Base-by-base conservation (phyloP, 495 filamentous ascomycete species). In the Parachaetomium inaequale region DNA sequence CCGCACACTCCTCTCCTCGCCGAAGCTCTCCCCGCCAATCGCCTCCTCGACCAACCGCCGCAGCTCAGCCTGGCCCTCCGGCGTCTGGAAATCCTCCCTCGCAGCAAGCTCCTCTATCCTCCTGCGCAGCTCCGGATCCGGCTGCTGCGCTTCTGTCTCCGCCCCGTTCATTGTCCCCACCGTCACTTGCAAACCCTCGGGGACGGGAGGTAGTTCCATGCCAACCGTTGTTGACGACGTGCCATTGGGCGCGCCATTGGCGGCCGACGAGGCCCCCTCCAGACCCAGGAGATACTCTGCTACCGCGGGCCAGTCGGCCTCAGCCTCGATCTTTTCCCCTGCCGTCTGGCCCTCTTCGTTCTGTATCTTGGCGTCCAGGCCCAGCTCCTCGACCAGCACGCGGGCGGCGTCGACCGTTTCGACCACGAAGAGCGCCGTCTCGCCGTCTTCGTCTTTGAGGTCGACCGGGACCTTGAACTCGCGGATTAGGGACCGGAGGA, bases 341-440 rank as follows among this genome's bases (percentile, higher is more conserved):
- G 90, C 91, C 17, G 84, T 91, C 62, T 85, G 68, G 5, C 86
- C 88, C 36, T 90, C 87, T 29, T 82, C 72, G 66, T 89, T 89
- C 59, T 70, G 80, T 50, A 84, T 77, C 40, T 75, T 77, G 34
- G 82, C 73, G 66, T 93, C 85, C 32, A 89, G 84, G 2, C 85
- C 85, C 3, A 98, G 78, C 69, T 95, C 91, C 70, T 96, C 89
- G 6, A 97, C 83, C 12, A 96, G 78, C 31, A 85, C 82, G 63
- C 84, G 83, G 34, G 93, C 93, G 21, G 89, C 82, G 4, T 88
- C 86, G 32, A 91, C 80, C 0, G 81, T 87, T 70, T 98, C 94
- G 28, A 85, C 84, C 12, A 89, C 89, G 65, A 96, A 98, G 5
- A 98, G 80, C 21, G 93, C 88, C 8, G 93, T 96, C 74, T 98